Evolutionary conservation across 768 basidiomycete genomes (phyloP), one percentile per base, ranked within the genome.

Genomic region (Lactifluus pinguis): DNA sequence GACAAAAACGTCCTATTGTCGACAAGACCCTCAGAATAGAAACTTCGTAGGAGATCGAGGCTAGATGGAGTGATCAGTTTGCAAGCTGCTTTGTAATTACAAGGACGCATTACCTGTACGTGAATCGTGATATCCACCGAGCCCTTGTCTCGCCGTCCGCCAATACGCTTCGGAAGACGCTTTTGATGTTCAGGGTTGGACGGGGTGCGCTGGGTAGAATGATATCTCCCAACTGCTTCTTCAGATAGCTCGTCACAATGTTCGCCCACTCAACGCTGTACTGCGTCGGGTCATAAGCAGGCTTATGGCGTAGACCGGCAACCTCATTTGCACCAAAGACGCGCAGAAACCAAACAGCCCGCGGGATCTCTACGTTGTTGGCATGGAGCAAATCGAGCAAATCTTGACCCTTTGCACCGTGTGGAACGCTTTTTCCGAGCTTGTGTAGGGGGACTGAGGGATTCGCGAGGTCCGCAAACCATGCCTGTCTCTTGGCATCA

Each of bases 291-390:
- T 89, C 85, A 71, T 89, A 91, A n/a, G 80, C 71, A 4, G 88
- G 86, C 68, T 87, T 89, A 66, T 89, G 87, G 47, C 87, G 79
- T 45, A 89, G 72, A 32, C 86, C 88, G 21, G 86, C 83, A 52
- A 87, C 89, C 73, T 94, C 92, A 66, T 92, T 92, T 19, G 86
- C 89, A 29, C 92, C 92, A 67, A 92, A 83, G 4, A 92, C 89
- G 19, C 91, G 81, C 30, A 93, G 76, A 69, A 92, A 89, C 92
- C 92, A 94, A 7, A 92, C 83, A 4, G 92, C 92, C 49, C 92
- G 80, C 1, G 86, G 79, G 38, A 91, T 86, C 6, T 86, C 86
- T 30, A 93, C 87, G 59, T 85, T 81, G 56, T 90, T 84, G 6
- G 78, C 76, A 57, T 92, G 87, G 34, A 94, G 72, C 47, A 92